A percentile compares a stretch with the other conserved stretches of the same genome.
These are phyloP conservation scores for Sugiyamaella novakii DNA, from an alignment of 1,139 yeast genomes.

Conservation along the genomic window DNA sequence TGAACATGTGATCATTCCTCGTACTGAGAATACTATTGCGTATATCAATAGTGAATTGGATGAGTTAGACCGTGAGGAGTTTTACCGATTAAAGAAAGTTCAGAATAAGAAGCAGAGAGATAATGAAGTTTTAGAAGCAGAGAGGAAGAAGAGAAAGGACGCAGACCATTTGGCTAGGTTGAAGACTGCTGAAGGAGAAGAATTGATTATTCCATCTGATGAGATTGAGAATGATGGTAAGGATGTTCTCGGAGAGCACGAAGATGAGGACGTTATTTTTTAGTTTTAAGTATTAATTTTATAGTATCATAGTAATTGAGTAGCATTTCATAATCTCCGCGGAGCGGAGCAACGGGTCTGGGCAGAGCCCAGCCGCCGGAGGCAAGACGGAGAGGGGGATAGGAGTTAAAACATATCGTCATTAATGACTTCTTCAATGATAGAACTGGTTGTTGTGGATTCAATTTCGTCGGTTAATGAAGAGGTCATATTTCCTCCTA, in stretches of 20 bases:
- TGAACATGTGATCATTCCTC: slow-evolving; percentile 96
- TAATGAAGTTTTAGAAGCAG: slow-evolving; percentile 63
- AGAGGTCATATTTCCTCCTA: slow-evolving; percentile 4
- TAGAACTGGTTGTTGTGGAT: neutral
- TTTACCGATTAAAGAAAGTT: slow-evolving; percentile 92
- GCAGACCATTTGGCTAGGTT: slow-evolving; percentile 23
- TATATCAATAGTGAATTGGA: slow-evolving; percentile 93
- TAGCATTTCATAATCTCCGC: slow-evolving; percentile 1
- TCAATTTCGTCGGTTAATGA: neutral
- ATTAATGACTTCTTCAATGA: neutral
- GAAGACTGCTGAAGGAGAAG: slow-evolving; percentile 17
- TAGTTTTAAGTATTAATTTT: slow-evolving; percentile 14
- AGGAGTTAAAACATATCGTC: neutral
- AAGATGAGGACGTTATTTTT: slow-evolving; percentile 37
- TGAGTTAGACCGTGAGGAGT: slow-evolving; percentile 97
- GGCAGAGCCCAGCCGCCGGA: neutral
- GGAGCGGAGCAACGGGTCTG: neutral
- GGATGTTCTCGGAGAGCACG: slow-evolving; percentile 23
- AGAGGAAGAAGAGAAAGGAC: slow-evolving; percentile 50
- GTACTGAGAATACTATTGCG: slow-evolving; percentile 93
- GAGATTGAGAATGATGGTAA: slow-evolving; percentile 11
- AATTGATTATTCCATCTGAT: slow-evolving; percentile 17
- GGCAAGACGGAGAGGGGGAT: neutral
- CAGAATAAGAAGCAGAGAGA: slow-evolving; percentile 93
- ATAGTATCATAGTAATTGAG: slow-evolving; percentile 2